Evolutionary conservation across 2,329 filamentous ascomycete genomes (phyloP).

Genomic region (Verticillium albo-atrum): DNA sequence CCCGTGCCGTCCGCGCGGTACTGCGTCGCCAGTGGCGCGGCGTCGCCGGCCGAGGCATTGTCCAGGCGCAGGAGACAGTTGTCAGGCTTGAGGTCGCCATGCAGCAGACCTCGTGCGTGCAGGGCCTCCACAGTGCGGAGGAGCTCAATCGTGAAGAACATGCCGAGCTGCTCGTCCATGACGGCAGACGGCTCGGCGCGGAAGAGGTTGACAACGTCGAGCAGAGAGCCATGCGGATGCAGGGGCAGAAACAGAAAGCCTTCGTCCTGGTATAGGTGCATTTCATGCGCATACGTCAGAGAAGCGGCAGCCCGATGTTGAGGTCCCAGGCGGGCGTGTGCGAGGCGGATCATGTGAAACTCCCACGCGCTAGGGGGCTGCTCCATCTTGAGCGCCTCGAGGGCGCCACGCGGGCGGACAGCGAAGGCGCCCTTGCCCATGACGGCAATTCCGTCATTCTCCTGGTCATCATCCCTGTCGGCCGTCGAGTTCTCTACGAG

Average conservation of each 20-base stretch:
- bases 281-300: constrained; percentile 78
- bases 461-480: constrained; percentile 36
- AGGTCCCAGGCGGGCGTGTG: constrained; percentile 70
- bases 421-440: constrained; percentile 62
- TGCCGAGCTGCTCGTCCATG: constrained; percentile 86
- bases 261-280: constrained; percentile 89
- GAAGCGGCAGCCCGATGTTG: constrained; percentile 69
- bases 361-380: constrained; percentile 87
- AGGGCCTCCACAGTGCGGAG: constrained; percentile 85
- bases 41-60: constrained; percentile 18
- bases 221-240: constrained; percentile 81
- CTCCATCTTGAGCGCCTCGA: constrained; percentile 95
- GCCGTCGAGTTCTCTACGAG: constrained; percentile 71
- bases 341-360: constrained; percentile 88
- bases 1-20: constrained; percentile 70
- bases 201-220: constrained; percentile 91
- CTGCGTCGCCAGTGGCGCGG: constrained; percentile 48
- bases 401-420: constrained; percentile 46
- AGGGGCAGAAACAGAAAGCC: constrained; percentile 86
- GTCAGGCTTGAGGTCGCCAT: constrained; percentile 93
- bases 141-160: constrained; percentile 94
- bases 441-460: constrained; percentile 35
- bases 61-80: constrained; percentile 90
- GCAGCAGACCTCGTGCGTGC: constrained; percentile 73
- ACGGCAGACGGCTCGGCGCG: constrained; percentile 65